Base-by-base conservation (phyloP, 2,329 filamentous ascomycete species). In the Cryphonectria parasitica region DNA sequence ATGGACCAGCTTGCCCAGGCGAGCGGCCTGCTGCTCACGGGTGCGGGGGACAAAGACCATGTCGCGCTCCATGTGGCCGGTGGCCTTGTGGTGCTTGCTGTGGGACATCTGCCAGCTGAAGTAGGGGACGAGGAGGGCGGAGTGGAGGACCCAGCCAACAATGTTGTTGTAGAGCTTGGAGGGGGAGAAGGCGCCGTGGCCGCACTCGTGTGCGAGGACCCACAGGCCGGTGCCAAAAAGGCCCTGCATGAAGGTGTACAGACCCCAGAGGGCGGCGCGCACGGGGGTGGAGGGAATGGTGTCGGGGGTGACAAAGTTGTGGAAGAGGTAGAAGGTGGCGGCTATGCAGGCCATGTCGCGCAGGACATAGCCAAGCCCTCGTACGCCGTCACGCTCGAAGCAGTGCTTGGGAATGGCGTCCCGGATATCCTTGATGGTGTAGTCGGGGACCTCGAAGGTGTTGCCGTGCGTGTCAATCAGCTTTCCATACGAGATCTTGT, bases 21-120 rank as follows among this genome's bases (percentile, higher is more conserved):
- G 91, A 72, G 86, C 87, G 75, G 94, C 93, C 78, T 92, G 95
- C 79, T 92, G 84, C 75, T 96, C 90, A 71, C 95, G 91, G 69
- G 94, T 97, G 83, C 93, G 93, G 72, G 96, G 96, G n/a, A 98
- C 87, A 80, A 98, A 98, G 74, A 98, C 96, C 96, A 99, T 99
- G 83, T 99, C 96, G 76, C 95, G 93, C 84, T 97, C 94, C 84
- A 99, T 91, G 87, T 99, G 90, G 77, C 95, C 96, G 54, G 96
- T 99, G 74, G 95, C 94, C 89, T 98, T 98, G 92, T 99, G 96
- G 87, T 99, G 96, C 90, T 97, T 97, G 86, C 94, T 92, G 85
- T 99, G 96, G 75, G 94, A 97, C 83, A 98, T 95, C 86, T 99
- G 97, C 96, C 96, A 99, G 80, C 94, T 97, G 86, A 98, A 99